Percentiles rank a stretch among this genome's conserved stretches.
These are phyloP conservation scores for Rosa lucieae DNA, from an alignment of 306 rosid species.

Conservation along the genomic window DNA sequence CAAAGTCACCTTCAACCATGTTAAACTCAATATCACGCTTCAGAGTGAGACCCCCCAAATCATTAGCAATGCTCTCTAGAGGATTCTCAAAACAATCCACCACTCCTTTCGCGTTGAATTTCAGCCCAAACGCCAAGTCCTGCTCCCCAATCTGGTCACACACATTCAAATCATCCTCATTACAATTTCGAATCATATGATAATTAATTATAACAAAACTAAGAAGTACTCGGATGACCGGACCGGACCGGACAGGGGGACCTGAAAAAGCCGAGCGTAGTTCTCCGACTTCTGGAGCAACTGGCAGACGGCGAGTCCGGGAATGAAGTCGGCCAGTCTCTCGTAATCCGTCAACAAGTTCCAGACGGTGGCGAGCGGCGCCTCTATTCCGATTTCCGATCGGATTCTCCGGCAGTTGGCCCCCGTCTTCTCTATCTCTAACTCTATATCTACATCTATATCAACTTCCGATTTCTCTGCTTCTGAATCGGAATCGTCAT, in stretches of 20 bases:
- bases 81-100: constrained; percentile 83
- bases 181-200: background rate
- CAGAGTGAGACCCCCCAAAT: constrained; percentile 28
- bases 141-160: constrained; percentile 75
- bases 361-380: constrained; percentile 64
- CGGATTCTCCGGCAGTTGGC: constrained; percentile 63
- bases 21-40: constrained; percentile 80
- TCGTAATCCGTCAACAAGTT: constrained; percentile 79
- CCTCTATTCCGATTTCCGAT: constrained; percentile 51
- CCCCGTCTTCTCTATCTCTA: constrained; percentile 54
- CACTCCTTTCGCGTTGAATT: constrained; percentile 80
- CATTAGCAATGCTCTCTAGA: constrained; percentile 48
- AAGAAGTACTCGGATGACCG: too few relatives aligned
- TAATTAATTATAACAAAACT: background rate
- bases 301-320: constrained; percentile 69
- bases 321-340: constrained; percentile 75
- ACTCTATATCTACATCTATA: constrained; percentile 13
- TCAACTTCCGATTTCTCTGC: background rate
- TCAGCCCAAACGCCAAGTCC: constrained; percentile 76
- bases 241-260: background rate
- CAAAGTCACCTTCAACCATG: constrained; percentile 92
- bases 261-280: constrained; percentile 79
- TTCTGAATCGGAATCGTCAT: background rate
- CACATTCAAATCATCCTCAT: background rate
- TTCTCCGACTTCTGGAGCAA: constrained; percentile 51